Base-by-base conservation (phyloP, 2,329 filamentous ascomycete genomes). In the Aspergillus calidoustus region DNA sequence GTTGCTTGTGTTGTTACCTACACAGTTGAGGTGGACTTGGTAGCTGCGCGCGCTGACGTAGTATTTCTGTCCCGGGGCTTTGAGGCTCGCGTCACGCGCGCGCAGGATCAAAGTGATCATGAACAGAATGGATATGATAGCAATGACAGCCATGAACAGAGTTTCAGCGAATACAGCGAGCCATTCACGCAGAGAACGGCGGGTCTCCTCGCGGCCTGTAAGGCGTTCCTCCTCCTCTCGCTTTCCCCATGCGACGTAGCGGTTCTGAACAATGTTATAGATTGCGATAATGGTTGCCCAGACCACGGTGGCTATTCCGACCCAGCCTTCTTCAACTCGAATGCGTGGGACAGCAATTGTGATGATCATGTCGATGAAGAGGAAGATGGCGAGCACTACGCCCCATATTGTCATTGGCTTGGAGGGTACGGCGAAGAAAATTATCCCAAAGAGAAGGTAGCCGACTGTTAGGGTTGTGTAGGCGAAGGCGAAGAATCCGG, bases 171-270 rank as follows among this genome's bases (percentile, higher is more conserved):
- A 79, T 15, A 99, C 91, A 48, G 89, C 90, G 5, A 88, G 78
- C 94, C 95, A 98, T 80, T 98, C 92, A 47, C 85, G 80, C 5
- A 97, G 77, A 0, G 92, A 91, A 30, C 93, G 88, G 25, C 93
- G 87, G 11, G 90, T 92, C 80, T 99, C 94, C 31, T 90, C 86
- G 15, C 94, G 90, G 11, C 95, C 95, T 0, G 94, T 98, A 22
- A 98, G 82, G 28, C 95, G 88, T 75, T 97, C 90, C 74, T 99
- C 95, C 75, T 98, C 95, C 71, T 97, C 92, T 1, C 83, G 84
- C 78, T 98, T 98, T 60, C 94, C 95, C 90, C 92, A 96, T 71
- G 90, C 86, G 8, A 99, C 95, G 4, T 91, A 88, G 52, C 90
- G 85, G 72, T 97, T 94, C 7, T 90, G 91, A 8, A 89, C 71